phyloP scores from a whole-genome alignment of 805 yeast genomes.

The Lipomyces sp. region DNA sequence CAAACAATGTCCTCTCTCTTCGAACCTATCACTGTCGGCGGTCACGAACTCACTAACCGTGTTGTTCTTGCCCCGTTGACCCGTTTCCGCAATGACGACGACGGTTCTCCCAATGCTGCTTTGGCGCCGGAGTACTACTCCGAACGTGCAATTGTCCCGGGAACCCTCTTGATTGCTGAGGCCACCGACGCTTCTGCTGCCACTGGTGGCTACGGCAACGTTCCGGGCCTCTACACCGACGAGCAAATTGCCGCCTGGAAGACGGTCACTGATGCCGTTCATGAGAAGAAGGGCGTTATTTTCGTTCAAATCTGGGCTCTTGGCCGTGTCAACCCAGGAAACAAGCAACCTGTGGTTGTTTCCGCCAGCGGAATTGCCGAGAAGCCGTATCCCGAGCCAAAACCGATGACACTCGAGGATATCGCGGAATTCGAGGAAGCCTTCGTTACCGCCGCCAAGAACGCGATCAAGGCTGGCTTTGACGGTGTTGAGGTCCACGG shows the following conservation, averaged over 20 bases:
- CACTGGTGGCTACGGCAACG: conserved; percentile 44
- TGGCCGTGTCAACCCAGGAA: conserved; percentile 43
- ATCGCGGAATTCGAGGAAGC: conserved; percentile 44
- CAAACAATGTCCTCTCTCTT: conserved; percentile 24
- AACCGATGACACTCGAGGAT: conserved; percentile 40
- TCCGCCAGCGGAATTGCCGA: conserved; percentile 36
- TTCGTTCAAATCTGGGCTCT: conserved; percentile 48
- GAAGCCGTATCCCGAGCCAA: neutral
- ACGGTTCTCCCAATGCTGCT: conserved; percentile 36
- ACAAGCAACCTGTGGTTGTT: conserved; percentile 36
- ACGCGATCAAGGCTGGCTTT: conserved; percentile 52
- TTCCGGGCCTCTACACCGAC: conserved; percentile 57
- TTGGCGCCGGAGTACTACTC: conserved; percentile 51
- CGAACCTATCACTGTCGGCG: conserved; percentile 33
- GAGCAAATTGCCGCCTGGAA: conserved; percentile 85
- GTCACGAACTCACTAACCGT: conserved; percentile 38
- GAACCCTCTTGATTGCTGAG: conserved; percentile 59
- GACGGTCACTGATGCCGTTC: conserved; percentile 47
- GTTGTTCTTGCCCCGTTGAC: conserved; percentile 52
- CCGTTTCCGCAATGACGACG: conserved; percentile 39
- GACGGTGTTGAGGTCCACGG: conserved; percentile 66
- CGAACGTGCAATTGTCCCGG: conserved; percentile 52
- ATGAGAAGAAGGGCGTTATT: conserved; percentile 42
- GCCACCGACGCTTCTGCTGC: conserved; percentile 47
- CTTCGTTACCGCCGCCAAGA: conserved; percentile 52